Evolutionary conservation across 2,329 filamentous ascomycete genomes (phyloP).

Genomic region (Malbranchea zuffiana): DNA sequence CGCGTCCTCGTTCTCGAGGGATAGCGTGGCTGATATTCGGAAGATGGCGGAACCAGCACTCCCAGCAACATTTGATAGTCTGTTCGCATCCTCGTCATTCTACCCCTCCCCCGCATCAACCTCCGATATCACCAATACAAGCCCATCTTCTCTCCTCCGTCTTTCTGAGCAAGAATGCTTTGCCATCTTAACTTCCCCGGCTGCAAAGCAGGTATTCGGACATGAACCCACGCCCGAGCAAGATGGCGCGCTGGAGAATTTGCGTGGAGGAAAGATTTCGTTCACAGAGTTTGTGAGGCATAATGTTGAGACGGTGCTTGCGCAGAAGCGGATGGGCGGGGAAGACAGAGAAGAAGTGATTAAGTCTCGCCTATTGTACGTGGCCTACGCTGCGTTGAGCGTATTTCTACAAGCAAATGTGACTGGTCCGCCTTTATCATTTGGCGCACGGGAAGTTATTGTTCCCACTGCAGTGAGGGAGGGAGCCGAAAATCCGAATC

Average conservation of each 20-base stretch:
- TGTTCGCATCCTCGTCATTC: conserved; percentile 21
- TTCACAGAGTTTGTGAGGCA: conserved; percentile 30
- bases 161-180: conserved; percentile 26
- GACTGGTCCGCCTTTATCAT: conserved; percentile 69
- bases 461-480: conserved; percentile 34
- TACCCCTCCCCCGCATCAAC: conserved; percentile 16
- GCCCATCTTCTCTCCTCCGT: conserved; percentile 27
- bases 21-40: too few species aligned
- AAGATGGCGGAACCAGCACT: conserved; percentile 5
- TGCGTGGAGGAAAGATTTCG: conserved; percentile 25
- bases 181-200: conserved; percentile 25
- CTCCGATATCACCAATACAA: not conserved
- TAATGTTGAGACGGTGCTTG: conserved; percentile 21
- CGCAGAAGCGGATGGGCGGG: not conserved
- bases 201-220: conserved; percentile 32
- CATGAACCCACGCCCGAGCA: conserved; percentile 20
- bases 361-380: conserved; percentile 37
- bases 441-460: conserved; percentile 40
- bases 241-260: conserved; percentile 15
- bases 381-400: conserved; percentile 60
- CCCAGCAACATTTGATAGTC: conserved; percentile 24
- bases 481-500: conserved; percentile 27
- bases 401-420: conserved; percentile 79
- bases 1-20: too few species aligned
- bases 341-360: conserved; percentile 15